phyloP scores from a whole-genome alignment of 2,329 filamentous ascomycete species.

The Scolecobasidium constrictum region DNA sequence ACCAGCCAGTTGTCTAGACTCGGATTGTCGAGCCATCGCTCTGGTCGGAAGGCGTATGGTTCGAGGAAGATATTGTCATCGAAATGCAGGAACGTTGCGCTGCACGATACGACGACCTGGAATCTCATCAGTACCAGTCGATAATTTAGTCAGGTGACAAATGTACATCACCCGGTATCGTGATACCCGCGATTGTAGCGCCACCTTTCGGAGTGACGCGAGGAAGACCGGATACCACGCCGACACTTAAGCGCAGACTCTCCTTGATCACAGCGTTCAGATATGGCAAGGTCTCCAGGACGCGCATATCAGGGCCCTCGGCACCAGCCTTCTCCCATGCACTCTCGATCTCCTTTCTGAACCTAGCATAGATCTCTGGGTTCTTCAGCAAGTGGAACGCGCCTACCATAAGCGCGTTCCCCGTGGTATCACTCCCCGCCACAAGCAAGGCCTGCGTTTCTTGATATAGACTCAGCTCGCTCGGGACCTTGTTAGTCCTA shows the following conservation, averaged over 20 bases:
- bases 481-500: slow-evolving; percentile 21
- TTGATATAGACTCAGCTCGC: slow-evolving; percentile 25
- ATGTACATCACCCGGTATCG: neutral
- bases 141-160: no score
- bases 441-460: slow-evolving; percentile 28
- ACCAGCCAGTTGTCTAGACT: slow-evolving; percentile 23
- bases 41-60: slow-evolving; percentile 17
- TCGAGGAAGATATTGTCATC: slow-evolving; percentile 16
- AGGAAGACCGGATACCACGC: neutral
- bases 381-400: slow-evolving; percentile 20
- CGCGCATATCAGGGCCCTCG: neutral
- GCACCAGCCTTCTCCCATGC: slow-evolving; percentile 11
- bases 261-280: slow-evolving; percentile 9
- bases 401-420: slow-evolving; percentile 18
- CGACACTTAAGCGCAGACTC: neutral
- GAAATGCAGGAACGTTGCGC: slow-evolving; percentile 13
- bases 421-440: slow-evolving; percentile 31
- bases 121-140: no score
- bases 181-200: neutral
- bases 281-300: slow-evolving; percentile 6
- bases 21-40: slow-evolving; percentile 20
- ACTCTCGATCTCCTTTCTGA: slow-evolving; percentile 18
- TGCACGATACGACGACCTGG: neutral
- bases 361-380: slow-evolving; percentile 14
- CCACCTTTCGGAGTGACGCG: neutral